Base-by-base conservation (phyloP, 2,329 filamentous ascomycete species). In the Arthrobotrys iridis region DNA sequence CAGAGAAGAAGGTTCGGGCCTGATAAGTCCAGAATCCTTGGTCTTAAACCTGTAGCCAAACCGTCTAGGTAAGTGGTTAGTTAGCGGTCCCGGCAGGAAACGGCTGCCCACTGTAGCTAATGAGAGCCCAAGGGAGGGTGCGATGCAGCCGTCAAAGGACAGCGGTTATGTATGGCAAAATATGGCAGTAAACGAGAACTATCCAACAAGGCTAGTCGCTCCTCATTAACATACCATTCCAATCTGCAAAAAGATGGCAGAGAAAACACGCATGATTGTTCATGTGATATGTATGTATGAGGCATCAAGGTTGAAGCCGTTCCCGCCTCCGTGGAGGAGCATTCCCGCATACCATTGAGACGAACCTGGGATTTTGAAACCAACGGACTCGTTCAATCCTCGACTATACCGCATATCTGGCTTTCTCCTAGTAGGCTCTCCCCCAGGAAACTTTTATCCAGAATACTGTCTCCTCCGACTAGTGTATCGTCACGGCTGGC, bases 401-500 rank as follows among this genome's bases (percentile, higher is more conserved):
- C 57, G 15, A 26, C 11, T 18, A n/a, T n/a, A n/a, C n/a, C n/a
- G n/a, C n/a, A 40, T 6, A 58, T 26, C 57, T 33, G 52, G 15
- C 62, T 55, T 2, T 62, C 65, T 3, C 65, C 65, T 5, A 60
- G 30, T 6, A 55, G 18, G 18, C 50, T 37, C 28, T 55, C 30
- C 10, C 50, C 50, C 1, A 55, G 28, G 24, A 37, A 7, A n/a
- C 62, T 46, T 11, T 48, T 43, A 4, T 37, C 63, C 2, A 66
- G 8, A n/a, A 66, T 26, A 24, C 63, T 68, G 2, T 67, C 57
- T 3, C 64, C 62, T 18, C 55, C 71, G 3, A 68, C 28, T n/a
- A 68, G 55, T 8, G 41, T 63, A 41, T 63, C 70, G 15, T 68
- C 71, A 7, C 71, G 48, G 30, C 45, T 60, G n/a, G 22, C 26